Conservation (phyloP, 768 basidiomycete species). For the Lentinula sp. region DNA sequence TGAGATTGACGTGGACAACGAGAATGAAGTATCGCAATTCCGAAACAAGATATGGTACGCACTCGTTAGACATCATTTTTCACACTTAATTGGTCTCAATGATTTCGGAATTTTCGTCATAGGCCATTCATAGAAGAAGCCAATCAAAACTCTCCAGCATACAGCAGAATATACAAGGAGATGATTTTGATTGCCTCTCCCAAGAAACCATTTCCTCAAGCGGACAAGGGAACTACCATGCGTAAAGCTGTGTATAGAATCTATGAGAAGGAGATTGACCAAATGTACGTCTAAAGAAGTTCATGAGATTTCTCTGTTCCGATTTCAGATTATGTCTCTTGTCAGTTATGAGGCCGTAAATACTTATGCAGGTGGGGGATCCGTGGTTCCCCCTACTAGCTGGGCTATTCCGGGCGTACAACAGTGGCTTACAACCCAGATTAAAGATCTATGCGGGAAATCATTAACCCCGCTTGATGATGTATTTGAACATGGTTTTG, state of each 20-base stretch:
- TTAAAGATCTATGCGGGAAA: constrained; percentile 10
- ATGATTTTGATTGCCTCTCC: constrained; percentile 41
- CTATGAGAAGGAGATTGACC: constrained; percentile 35
- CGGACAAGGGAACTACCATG: constrained; percentile 39
- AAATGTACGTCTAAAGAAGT: constrained; percentile 17
- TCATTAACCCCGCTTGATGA: constrained; percentile 6
- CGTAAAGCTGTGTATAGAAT: constrained; percentile 29
- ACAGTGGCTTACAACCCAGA: constrained; percentile 16
- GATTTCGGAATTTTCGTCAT: background rate
- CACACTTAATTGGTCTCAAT: background rate
- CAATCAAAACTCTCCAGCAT: constrained; percentile 30
- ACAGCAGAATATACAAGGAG: constrained; percentile 42
- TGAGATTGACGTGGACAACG: constrained; percentile 22
- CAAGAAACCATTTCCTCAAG: constrained; percentile 34
- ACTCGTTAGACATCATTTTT: constrained; percentile 19
- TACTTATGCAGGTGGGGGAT: background rate
- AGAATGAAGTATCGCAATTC: constrained; percentile 15
- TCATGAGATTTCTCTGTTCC: background rate
- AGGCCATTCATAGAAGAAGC: constrained; percentile 36
- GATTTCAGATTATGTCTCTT: too few relatives aligned
- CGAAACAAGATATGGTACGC: constrained; percentile 23
- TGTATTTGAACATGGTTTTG: constrained; percentile 23
- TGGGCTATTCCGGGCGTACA: constrained; percentile 5
- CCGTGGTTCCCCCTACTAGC: constrained; percentile 14
- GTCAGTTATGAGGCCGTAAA: background rate